Base-by-base conservation (phyloP, 2,329 filamentous ascomycete genomes). In the Fusarium chaquense region DNA sequence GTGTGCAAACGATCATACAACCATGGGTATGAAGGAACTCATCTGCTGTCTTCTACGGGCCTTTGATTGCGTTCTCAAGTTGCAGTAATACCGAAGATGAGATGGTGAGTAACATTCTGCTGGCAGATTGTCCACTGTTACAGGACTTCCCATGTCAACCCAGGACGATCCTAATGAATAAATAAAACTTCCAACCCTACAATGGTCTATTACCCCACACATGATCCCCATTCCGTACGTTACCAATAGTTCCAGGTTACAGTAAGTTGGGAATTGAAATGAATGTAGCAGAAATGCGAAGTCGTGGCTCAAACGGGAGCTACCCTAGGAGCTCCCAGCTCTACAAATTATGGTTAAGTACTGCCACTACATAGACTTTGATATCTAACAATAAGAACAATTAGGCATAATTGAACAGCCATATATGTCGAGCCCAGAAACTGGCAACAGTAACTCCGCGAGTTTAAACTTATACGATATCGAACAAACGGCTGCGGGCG, bases 71-170 rank as follows among this genome's bases (percentile, higher is more conserved):
- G 28, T 5, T 13, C n/a, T 30, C n/a, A 16, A 45, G 18, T 45
- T 32, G 12, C 20, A n/a, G 33, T 26, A 40, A 28, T 20, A 51
- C 22, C 13, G 28, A 30, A 28, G 18, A 35, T 16, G 49, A n/a
- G 33, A 16, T 35, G 13, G 18, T 11, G 16, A 12, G 35, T 15
- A 40, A 15, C 7, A 30, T 28, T 18, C 11, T 41, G n/a, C 6
- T 52, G 13, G 24, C 33, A 26, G 15, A 13, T 51, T 26, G 11
- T 45, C 45, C 32, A 45, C 20, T 62, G 38, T 62, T 38, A 53
- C 26, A 45, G 57, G 43, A 35, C 53, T 62, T 52, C n/a, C 24
- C 38, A 54, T 38, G 24, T 47, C 28, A n/a, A 62, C 33, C 26
- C 20, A 41, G 47, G 41, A 56, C 46, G 47, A 51, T 60, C 35